Evolutionary conservation across 2,329 filamentous ascomycete species (phyloP).

Genomic region (Stagonosporopsis vannaccii): DNA sequence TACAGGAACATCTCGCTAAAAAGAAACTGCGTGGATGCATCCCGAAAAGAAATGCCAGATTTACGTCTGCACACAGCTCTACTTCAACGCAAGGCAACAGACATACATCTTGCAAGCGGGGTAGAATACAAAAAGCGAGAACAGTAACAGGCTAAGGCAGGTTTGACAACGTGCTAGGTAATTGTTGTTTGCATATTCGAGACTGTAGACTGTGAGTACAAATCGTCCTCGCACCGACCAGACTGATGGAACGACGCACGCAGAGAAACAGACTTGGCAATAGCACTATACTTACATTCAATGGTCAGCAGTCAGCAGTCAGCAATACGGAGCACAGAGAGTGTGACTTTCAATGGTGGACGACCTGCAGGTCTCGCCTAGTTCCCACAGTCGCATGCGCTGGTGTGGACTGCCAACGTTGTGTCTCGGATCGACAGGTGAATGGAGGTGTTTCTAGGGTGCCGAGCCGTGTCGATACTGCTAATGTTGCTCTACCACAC

Average conservation of each 20-base stretch:
- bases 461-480: constrained; percentile 36
- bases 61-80: too few species aligned
- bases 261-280: neutral
- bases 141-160: neutral
- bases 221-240: neutral
- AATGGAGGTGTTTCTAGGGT: constrained; percentile 12
- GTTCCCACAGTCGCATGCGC: constrained; percentile 1
- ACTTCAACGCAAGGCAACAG: neutral
- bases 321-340: neutral
- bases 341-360: neutral
- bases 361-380: neutral
- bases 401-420: constrained; percentile 2
- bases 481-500: constrained; percentile 89
- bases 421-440: constrained; percentile 1
- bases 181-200: neutral
- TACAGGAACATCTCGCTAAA: too few species aligned
- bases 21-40: too few species aligned
- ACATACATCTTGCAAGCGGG: neutral
- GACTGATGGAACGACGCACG: neutral
- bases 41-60: too few species aligned
- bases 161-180: neutral
- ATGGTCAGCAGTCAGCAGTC: neutral
- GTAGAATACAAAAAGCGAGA: neutral
- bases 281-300: neutral
- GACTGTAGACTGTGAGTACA: neutral